A percentile compares a stretch with the other conserved stretches of the same genome.
Evolutionary conservation across 2,329 filamentous ascomycete species (phyloP).

Genomic region (Fusarium oligoseptatum): DNA sequence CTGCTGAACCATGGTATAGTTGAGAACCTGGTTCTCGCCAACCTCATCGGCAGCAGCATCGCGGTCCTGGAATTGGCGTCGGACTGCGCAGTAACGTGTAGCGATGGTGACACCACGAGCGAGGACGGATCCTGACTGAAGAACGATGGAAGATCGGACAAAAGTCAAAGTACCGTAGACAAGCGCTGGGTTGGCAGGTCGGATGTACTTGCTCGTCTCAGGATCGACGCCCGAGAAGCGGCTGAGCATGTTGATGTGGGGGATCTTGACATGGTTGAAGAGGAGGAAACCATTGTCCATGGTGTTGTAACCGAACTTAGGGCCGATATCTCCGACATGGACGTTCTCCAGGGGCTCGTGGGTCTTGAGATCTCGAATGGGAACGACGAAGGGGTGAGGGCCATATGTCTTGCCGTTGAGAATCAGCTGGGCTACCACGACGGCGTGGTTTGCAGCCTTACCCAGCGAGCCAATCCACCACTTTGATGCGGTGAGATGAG

Average conservation of each 20-base stretch:
- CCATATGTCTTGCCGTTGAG: conserved; percentile 77
- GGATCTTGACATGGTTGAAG: conserved; percentile 79
- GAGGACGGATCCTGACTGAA: conserved; percentile 78
- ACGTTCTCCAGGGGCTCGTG: conserved; percentile 77
- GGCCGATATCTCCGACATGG: conserved; percentile 84
- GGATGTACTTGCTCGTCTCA: conserved; percentile 75
- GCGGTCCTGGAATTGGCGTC: conserved; percentile 83
- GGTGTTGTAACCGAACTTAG: conserved; percentile 83
- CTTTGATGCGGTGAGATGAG: conserved; percentile 80
- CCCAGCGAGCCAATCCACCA: conserved; percentile 90
- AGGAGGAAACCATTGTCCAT: conserved; percentile 87
- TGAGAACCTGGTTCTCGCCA: conserved; percentile 80
- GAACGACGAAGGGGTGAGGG: conserved; percentile 83
- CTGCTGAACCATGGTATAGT: conserved; percentile 86
- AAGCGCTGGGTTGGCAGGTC: conserved; percentile 74
- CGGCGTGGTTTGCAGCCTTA: conserved; percentile 80
- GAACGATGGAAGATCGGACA: conserved; percentile 79
- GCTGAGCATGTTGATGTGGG: conserved; percentile 80
- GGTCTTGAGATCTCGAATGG: conserved; percentile 77
- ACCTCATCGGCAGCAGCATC: conserved; percentile 70
- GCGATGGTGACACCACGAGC: conserved; percentile 84
- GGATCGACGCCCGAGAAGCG: conserved; percentile 79
- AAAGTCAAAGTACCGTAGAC: conserved; percentile 83
- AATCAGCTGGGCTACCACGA: conserved; percentile 83
- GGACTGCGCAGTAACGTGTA: conserved; percentile 78